Conservation (phyloP, 2,329 filamentous ascomycete species). For the Colletotrichum camelliae region DNA sequence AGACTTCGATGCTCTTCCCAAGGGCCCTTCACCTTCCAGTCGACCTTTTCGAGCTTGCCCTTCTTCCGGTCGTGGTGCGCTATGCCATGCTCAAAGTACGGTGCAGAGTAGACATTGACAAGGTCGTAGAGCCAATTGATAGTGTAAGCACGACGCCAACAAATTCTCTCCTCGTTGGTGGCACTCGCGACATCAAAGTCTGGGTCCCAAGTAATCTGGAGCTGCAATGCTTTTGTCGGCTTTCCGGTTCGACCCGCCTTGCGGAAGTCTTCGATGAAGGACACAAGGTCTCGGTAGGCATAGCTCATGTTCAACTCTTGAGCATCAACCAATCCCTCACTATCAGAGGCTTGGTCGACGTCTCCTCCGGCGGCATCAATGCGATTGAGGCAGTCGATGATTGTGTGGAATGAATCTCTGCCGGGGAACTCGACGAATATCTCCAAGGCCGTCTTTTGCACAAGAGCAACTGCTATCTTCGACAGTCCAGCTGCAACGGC, state of each 20-base stretch:
- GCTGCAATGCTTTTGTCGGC: conserved; percentile 48
- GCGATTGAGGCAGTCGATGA: conserved; percentile 45
- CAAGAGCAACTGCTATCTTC: conserved; percentile 45
- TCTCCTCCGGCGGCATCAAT: conserved; percentile 34
- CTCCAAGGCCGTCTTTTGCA: conserved; percentile 39
- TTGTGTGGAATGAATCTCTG: conserved; percentile 46
- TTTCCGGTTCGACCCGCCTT: conserved; percentile 45
- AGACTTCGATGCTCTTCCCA: conserved; percentile 32
- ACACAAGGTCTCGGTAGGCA: conserved; percentile 45
- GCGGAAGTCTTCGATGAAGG: conserved; percentile 51
- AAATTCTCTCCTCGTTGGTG: conserved; percentile 40
- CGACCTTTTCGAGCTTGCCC: neutral
- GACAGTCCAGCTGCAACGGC: conserved; percentile 49
- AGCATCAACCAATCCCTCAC: conserved; percentile 33
- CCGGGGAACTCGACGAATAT: conserved; percentile 53
- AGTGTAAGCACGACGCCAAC: conserved; percentile 52
- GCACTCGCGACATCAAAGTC: conserved; percentile 40
- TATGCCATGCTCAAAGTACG: conserved; percentile 12
- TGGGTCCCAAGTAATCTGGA: conserved; percentile 47
- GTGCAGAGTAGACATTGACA: conserved; percentile 48
- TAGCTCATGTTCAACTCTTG: conserved; percentile 49
- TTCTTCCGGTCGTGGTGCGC: neutral
- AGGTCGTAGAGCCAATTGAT: conserved; percentile 59
- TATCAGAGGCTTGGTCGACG: conserved; percentile 6
- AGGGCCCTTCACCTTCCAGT: conserved; percentile 35